phyloP scores from a whole-genome alignment of 768 basidiomycete genomes.

The Phlebiopsis gigantea region DNA sequence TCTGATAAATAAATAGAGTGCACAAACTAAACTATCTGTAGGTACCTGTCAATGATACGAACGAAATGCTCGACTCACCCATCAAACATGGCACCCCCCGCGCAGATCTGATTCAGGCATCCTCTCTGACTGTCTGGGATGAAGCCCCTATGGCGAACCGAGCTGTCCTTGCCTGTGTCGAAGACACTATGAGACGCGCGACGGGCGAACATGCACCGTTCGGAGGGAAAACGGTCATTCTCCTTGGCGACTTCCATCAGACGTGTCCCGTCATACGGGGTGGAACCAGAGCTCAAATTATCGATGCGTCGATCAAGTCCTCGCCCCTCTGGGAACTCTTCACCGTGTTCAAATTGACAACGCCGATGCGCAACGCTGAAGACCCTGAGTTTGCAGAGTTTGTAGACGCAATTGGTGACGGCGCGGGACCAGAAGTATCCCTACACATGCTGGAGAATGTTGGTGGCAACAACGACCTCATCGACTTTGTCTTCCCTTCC shows the following conservation, averaged over 20 bases:
- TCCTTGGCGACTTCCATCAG: constrained; percentile 37
- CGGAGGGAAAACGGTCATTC: constrained; percentile 32
- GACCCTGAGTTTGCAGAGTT: constrained; percentile 31
- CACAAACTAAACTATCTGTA: constrained; percentile 1
- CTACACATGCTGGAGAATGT: constrained; percentile 21
- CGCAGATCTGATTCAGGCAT: constrained; percentile 29
- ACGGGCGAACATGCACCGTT: constrained; percentile 28
- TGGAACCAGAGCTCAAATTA: constrained; percentile 24
- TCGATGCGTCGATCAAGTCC: constrained; percentile 32
- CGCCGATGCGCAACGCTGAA: constrained; percentile 32
- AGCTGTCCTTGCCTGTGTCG: constrained; percentile 29
- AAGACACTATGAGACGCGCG: constrained; percentile 14
- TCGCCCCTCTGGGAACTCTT: constrained; percentile 31
- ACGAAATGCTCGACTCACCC: constrained; percentile 26
- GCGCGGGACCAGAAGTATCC: constrained; percentile 20
- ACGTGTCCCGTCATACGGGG: constrained; percentile 32
- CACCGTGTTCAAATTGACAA: constrained; percentile 20
- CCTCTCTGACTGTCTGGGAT: constrained; percentile 34
- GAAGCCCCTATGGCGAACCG: constrained; percentile 34
- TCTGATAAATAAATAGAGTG: neutral
- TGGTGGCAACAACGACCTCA: constrained; percentile 15
- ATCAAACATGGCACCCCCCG: constrained; percentile 24
- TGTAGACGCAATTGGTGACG: constrained; percentile 35
- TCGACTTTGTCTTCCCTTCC: constrained; percentile 26
- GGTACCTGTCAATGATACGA: constrained; percentile 31